Evolutionary conservation across 2,329 filamentous ascomycete genomes (phyloP).

Genomic region (Proliferodiscus dingleyae): DNA sequence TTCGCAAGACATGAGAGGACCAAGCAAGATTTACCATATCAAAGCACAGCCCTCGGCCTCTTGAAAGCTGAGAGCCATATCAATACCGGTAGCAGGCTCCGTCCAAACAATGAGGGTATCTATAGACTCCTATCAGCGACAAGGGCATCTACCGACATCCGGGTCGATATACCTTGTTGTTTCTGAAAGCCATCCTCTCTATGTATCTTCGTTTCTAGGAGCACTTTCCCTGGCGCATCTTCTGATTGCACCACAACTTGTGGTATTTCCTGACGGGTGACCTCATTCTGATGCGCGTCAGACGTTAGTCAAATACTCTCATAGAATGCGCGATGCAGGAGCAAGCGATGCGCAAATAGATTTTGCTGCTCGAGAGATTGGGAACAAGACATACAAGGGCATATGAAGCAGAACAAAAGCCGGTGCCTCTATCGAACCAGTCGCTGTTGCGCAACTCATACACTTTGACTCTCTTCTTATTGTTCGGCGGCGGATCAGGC

Average conservation of each 20-base stretch:
- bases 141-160: slow-evolving; percentile 15
- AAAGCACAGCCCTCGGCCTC: slow-evolving; percentile 89
- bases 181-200: slow-evolving; percentile 98
- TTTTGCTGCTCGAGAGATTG: no score
- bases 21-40: slow-evolving; percentile 66
- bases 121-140: slow-evolving; percentile 35
- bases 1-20: background rate
- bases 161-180: slow-evolving; percentile 69
- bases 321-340: background rate
- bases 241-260: slow-evolving; percentile 90
- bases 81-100: slow-evolving; percentile 73
- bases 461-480: slow-evolving; percentile 86
- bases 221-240: slow-evolving; percentile 75
- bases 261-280: slow-evolving; percentile 68
- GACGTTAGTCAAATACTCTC: slow-evolving; percentile 26
- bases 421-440: slow-evolving; percentile 97
- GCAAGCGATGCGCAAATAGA: slow-evolving; percentile 4
- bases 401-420: slow-evolving; percentile 72
- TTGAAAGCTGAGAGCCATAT: slow-evolving; percentile 98
- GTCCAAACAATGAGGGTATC: slow-evolving; percentile 99
- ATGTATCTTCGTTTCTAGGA: slow-evolving; percentile 84
- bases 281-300: slow-evolving; percentile 42
- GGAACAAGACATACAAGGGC: slow-evolving; percentile 28
- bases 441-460: slow-evolving; percentile 98
- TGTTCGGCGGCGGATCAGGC: slow-evolving; percentile 57